Evolutionary conservation across 2,329 filamentous ascomycete genomes (phyloP).

Genomic region (Fusarium mundagurra): DNA sequence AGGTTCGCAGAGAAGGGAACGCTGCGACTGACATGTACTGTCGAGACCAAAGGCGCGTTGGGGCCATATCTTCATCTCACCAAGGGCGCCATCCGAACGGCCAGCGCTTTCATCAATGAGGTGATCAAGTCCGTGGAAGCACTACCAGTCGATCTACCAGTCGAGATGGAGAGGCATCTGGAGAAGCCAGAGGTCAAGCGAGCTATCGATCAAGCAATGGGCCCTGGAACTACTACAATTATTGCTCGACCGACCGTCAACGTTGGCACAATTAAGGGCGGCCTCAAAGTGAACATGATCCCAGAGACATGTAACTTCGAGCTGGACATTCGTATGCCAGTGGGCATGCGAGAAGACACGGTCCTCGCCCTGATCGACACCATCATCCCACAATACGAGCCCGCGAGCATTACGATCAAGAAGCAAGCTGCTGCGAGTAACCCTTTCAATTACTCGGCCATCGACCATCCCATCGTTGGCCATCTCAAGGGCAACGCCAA

Average conservation of each 20-base stretch:
- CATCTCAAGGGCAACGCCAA: background rate
- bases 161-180: background rate
- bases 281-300: conserved; percentile 12
- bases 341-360: background rate
- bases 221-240: background rate
- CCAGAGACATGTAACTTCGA: background rate
- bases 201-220: conserved; percentile 1
- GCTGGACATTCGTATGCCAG: background rate
- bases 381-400: background rate
- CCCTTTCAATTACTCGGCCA: background rate
- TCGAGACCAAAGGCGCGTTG: background rate
- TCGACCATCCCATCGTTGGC: background rate
- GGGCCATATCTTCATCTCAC: background rate
- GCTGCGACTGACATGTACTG: background rate
- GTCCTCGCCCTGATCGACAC: background rate
- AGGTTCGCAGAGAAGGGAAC: background rate
- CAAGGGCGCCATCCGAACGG: background rate
- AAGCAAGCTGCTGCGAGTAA: background rate
- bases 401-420: background rate
- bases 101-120: background rate
- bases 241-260: conserved; percentile 1
- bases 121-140: background rate
- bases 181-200: background rate
- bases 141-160: background rate
- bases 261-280: background rate